Conservation (phyloP, 805 yeast species). For the Dipodascopsis tothii region DNA sequence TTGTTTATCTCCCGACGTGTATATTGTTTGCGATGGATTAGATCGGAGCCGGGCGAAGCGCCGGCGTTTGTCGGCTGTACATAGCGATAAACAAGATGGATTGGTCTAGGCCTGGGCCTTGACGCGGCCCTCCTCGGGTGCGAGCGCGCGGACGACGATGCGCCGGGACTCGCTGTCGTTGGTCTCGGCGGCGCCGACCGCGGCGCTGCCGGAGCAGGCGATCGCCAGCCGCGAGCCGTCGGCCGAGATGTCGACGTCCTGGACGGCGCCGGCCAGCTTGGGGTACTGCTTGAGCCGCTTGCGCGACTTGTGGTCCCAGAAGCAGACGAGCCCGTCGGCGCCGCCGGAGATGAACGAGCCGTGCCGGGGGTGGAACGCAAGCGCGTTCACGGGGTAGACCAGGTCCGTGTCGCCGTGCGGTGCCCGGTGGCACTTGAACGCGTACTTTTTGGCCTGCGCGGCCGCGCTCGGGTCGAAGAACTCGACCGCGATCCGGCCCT, state of each 20-base stretch:
- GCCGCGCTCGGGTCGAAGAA: slow-evolving; percentile 47
- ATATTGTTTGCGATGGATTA: no score
- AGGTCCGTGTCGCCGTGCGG: slow-evolving; percentile 38
- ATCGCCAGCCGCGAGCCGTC: slow-evolving; percentile 35
- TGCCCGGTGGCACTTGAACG: slow-evolving; percentile 73
- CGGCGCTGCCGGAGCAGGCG: slow-evolving; percentile 44
- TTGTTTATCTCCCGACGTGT: no score
- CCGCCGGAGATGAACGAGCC: slow-evolving; percentile 46
- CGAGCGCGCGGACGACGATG: slow-evolving; percentile 13
- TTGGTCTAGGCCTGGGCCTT: no score
- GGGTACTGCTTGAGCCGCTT: slow-evolving; percentile 41
- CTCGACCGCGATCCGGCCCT: slow-evolving; percentile 74
- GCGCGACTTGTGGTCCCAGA: slow-evolving; percentile 44
- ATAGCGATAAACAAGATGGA: no score
- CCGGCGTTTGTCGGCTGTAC: no score
- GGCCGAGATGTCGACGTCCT: slow-evolving; percentile 34
- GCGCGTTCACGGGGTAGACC: slow-evolving; percentile 47
- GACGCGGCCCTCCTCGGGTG: slow-evolving; percentile 20
- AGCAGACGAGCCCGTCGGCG: slow-evolving; percentile 43
- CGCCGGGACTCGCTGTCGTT: slow-evolving; percentile 7
- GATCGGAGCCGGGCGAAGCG: no score
- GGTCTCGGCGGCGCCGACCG: slow-evolving; percentile 2
- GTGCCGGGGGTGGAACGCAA: slow-evolving; percentile 37
- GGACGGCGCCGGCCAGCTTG: slow-evolving; percentile 35
- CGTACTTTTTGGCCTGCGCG: slow-evolving; percentile 46